Conservation (phyloP, 2,329 filamentous ascomycete species). For the Aspergillus nomiae region DNA sequence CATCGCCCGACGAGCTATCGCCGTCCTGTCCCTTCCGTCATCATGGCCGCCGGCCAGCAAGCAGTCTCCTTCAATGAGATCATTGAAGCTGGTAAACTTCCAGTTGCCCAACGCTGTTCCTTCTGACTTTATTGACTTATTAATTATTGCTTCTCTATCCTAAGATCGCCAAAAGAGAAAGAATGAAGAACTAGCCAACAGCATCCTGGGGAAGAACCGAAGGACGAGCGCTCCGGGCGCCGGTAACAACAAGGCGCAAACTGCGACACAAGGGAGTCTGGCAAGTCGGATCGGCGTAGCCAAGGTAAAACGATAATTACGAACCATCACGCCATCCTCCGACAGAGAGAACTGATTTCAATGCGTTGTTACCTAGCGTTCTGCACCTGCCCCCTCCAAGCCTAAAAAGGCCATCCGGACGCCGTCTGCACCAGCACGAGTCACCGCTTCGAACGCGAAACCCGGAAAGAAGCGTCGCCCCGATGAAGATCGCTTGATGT, state of each 20-base stretch:
- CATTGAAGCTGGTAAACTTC: constrained; percentile 50
- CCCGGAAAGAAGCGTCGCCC: constrained; percentile 35
- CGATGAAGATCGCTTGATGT: constrained; percentile 36
- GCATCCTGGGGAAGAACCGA: constrained; percentile 60
- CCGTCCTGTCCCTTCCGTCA: constrained; percentile 8
- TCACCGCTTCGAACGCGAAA: constrained; percentile 25
- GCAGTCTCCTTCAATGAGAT: constrained; percentile 53
- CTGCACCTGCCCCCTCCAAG: constrained; percentile 42
- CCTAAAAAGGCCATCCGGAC: constrained; percentile 43
- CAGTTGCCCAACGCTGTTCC: constrained; percentile 10
- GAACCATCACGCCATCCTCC: not conserved
- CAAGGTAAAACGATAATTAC: constrained; percentile 48
- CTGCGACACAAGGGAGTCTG: constrained; percentile 51
- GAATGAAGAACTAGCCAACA: constrained; percentile 59
- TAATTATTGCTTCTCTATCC: not conserved
- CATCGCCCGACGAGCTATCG: not conserved
- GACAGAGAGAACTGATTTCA: constrained; percentile 8
- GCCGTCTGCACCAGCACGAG: constrained; percentile 20
- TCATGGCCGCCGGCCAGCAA: constrained; percentile 41
- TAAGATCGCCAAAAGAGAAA: constrained; percentile 57
- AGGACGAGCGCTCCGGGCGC: constrained; percentile 51
- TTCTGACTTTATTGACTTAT: constrained; percentile 1
- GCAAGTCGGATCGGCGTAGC: constrained; percentile 62
- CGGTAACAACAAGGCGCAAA: constrained; percentile 40
- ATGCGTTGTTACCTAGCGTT: constrained; percentile 32